phyloP scores from a whole-genome alignment of 1,284 basidiomycete species.

The Prillingera fragicola region DNA sequence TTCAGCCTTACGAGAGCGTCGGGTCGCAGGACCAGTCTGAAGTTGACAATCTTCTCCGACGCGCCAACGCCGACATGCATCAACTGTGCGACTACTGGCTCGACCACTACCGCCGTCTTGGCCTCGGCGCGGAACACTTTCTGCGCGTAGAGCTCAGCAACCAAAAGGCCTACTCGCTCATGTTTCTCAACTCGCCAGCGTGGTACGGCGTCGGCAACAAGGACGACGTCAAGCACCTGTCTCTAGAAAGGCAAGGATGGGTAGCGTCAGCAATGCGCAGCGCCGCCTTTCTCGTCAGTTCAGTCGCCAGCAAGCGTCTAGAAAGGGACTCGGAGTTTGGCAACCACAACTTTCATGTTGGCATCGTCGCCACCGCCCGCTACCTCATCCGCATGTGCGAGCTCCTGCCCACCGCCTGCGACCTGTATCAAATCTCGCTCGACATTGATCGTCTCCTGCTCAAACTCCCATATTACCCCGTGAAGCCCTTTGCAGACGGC shows the following conservation, averaged over 20 bases:
- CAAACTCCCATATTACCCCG: slow-evolving; percentile 13
- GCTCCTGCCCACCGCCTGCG: slow-evolving; percentile 13
- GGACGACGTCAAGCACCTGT: slow-evolving; percentile 10
- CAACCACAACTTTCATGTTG: slow-evolving; percentile 20
- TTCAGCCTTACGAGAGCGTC: slow-evolving; percentile 12
- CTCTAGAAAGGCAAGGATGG: slow-evolving; percentile 10
- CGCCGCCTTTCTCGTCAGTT: slow-evolving; percentile 9
- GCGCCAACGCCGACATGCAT: slow-evolving; percentile 16
- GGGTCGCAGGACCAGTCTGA: slow-evolving; percentile 6
- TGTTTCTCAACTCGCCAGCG: slow-evolving; percentile 13
- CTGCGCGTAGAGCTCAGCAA: slow-evolving; percentile 20
- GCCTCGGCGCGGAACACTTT: slow-evolving; percentile 16
- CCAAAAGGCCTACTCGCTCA: slow-evolving; percentile 10
- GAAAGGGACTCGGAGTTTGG: slow-evolving; percentile 19
- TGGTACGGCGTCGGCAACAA: slow-evolving; percentile 14
- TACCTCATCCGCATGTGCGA: slow-evolving; percentile 22
- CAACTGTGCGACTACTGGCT: slow-evolving; percentile 21
- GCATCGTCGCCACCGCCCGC: slow-evolving; percentile 16
- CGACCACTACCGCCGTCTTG: slow-evolving; percentile 15
- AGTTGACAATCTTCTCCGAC: slow-evolving; percentile 19
- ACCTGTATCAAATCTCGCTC: slow-evolving; percentile 12
- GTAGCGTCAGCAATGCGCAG: slow-evolving; percentile 7
- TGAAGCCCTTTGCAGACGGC: slow-evolving; percentile 9
- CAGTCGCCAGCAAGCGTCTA: slow-evolving; percentile 10
- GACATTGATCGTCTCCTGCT: slow-evolving; percentile 17